Conservation (phyloP, 2,329 filamentous ascomycete genomes). For the Leptographium procerum region DNA sequence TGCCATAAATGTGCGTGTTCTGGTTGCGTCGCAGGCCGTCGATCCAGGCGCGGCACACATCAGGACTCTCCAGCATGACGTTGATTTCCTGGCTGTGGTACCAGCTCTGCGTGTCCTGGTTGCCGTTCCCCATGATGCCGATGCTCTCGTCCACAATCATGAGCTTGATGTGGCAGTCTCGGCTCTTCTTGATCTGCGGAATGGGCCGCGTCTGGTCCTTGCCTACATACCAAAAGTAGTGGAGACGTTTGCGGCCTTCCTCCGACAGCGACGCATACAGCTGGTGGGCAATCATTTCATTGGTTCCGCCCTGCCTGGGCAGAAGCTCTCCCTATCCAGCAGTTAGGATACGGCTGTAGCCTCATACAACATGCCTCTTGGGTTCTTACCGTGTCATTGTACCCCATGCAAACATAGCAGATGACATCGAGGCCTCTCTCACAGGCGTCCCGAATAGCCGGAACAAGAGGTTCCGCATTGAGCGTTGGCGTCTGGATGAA, state of each 20-base stretch:
- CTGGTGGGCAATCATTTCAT: conserved; percentile 55
- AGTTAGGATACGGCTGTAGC: not conserved
- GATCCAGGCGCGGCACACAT: conserved; percentile 52
- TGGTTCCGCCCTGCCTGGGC: conserved; percentile 63
- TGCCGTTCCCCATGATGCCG: conserved; percentile 63
- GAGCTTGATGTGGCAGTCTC: conserved; percentile 67
- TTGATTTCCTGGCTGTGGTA: conserved; percentile 71
- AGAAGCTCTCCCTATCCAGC: conserved; percentile 53
- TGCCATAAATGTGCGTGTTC: conserved; percentile 50
- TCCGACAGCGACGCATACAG: conserved; percentile 44
- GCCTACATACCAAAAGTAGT: conserved; percentile 59
- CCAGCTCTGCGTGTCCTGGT: conserved; percentile 73
- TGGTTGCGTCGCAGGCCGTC: conserved; percentile 43
- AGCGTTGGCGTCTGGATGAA: conserved; percentile 72
- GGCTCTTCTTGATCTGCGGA: conserved; percentile 50
- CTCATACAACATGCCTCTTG: not conserved
- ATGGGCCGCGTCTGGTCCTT: conserved; percentile 62
- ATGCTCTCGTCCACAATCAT: conserved; percentile 60
- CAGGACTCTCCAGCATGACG: conserved; percentile 55
- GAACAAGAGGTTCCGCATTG: conserved; percentile 57
- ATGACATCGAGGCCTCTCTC: conserved; percentile 55
- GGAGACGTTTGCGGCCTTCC: conserved; percentile 36
- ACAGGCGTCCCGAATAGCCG: conserved; percentile 52
- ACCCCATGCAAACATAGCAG: conserved; percentile 65
- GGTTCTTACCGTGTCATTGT: conserved; percentile 53